Base-by-base conservation (phyloP, 257 asterid genomes). In the Eustoma russellianum region DNA sequence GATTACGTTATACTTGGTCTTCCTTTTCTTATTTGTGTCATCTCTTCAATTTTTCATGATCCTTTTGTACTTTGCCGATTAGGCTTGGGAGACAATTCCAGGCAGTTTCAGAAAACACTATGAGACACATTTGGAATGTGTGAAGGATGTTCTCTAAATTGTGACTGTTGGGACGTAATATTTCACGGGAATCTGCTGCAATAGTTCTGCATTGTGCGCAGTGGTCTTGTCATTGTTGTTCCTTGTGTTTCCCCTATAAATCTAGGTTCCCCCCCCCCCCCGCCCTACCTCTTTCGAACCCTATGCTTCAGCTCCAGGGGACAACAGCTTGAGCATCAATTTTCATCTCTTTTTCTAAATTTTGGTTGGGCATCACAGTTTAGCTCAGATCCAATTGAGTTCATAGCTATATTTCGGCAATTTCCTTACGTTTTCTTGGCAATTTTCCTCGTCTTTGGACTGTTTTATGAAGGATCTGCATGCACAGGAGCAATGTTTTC, bases 141-240 rank as follows among this genome's bases (percentile, higher is more conserved):
- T 57, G 46, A 46, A 17, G 50, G 18, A 6, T 38, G 33, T 14
- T 10, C 14, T 15, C 17, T 9, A 41, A 19, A 41, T 33, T 16
- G 63, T 61, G 59, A 61, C 46, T 28, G 45, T 14, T 59, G 66
- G 66, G 79, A 70, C 74, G 74, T 69, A 70, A 77, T 63, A 68
- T 62, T 58, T 74, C 67, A 47, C 66, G 66, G 19, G 50, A 61
- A 52, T 62, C 53, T 67, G 33, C 66, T 48, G 72, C 59, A 65
- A 59, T 51, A 49, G 49, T 57, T 67, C 33, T 41, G 50, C 46
- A 52, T 46, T 10, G 58, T 33, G 66, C 53, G 50, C 60, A 70
- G 52, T 41, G 28, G 72, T 57, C 34, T 56, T 66, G 59, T 59
- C 69, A 60, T 55, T 66, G 60, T 52, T 72, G 28, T 65, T 61